Conservation (phyloP, 129 eudicot species). For the Helianthus tuberosus region DNA sequence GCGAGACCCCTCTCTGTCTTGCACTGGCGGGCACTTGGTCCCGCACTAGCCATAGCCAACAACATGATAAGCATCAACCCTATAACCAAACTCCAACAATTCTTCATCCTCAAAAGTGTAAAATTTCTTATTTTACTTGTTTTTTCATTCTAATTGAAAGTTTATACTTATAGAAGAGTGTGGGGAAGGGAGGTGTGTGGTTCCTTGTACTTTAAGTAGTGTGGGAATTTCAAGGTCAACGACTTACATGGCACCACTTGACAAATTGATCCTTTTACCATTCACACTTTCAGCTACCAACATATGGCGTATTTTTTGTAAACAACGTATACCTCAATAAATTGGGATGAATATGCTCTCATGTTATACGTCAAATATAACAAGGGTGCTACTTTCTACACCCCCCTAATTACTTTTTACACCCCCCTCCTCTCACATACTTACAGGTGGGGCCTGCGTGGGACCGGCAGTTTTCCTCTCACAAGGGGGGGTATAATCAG, state of each 20-base stretch:
- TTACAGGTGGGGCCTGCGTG: too few relatives aligned
- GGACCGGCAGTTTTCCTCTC: too few relatives aligned
- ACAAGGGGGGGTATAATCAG: too few relatives aligned
- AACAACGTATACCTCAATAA: not conserved
- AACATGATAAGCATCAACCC: slow-evolving; percentile 17
- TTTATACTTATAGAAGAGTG: slow-evolving; percentile 17
- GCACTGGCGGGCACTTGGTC: slow-evolving; percentile 36
- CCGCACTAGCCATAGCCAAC: not conserved
- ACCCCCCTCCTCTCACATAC: too few relatives aligned
- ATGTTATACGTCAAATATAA: too few relatives aligned
- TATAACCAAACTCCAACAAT: slow-evolving; percentile 12
- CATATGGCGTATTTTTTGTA: not conserved
- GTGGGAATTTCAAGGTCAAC: slow-evolving; percentile 3
- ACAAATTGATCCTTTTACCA: slow-evolving; percentile 3
- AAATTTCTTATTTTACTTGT: not conserved
- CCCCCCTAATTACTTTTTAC: too few relatives aligned
- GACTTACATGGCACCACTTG: slow-evolving; percentile 12
- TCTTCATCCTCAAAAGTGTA: slow-evolving; percentile 12
- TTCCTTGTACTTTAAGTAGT: slow-evolving; percentile 10
- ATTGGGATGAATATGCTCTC: not conserved
- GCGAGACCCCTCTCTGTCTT: slow-evolving; percentile 38
- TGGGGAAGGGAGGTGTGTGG: not conserved
- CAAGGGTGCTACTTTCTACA: too few relatives aligned
- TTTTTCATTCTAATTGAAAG: not conserved
- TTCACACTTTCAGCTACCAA: not conserved